Percentiles rank a stretch among this genome's conserved stretches.
Conservation (phyloP, 495 filamentous ascomycete genomes). For the Neurospora pannonica region DNA sequence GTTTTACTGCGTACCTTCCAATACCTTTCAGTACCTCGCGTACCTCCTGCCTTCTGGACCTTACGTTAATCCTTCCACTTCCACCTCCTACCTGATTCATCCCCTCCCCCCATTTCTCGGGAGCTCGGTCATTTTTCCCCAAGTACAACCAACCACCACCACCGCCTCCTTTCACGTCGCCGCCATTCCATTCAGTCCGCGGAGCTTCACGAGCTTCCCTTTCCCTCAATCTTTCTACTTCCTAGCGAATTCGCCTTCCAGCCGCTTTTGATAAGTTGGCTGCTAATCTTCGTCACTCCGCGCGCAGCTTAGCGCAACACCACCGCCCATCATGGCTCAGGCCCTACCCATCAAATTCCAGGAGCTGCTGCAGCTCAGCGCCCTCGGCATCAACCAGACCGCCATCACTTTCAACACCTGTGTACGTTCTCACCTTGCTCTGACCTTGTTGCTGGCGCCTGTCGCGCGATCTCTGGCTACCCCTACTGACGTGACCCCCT, state of each 20-base stretch:
- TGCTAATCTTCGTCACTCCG: conserved; percentile 13
- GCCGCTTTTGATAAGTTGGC: conserved; percentile 27
- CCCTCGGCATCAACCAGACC: conserved; percentile 69
- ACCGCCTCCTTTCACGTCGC: conserved; percentile 1
- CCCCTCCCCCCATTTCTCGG: conserved; percentile 1
- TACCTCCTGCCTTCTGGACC: neutral
- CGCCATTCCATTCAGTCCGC: neutral
- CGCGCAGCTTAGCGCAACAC: conserved; percentile 28
- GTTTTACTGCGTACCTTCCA: neutral
- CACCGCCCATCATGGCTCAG: conserved; percentile 32
- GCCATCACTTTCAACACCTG: conserved; percentile 97
- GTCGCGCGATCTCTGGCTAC: neutral
- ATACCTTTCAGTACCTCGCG: neutral
- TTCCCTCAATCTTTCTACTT: conserved; percentile 3
- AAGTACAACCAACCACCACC: neutral
- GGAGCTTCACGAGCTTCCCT: neutral
- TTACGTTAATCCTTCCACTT: conserved; percentile 5
- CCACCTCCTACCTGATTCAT: conserved; percentile 5
- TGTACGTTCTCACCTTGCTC: conserved; percentile 46
- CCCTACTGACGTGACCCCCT: neutral
- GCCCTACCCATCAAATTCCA: conserved; percentile 83
- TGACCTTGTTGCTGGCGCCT: neutral
- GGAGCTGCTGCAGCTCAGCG: conserved; percentile 79
- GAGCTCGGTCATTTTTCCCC: neutral
- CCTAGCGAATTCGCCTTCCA: conserved; percentile 1